A percentile compares a stretch with the other conserved stretches of the same genome.
Evolutionary conservation across 2,329 filamentous ascomycete genomes (phyloP).

Genomic region (Penicillium palitans): DNA sequence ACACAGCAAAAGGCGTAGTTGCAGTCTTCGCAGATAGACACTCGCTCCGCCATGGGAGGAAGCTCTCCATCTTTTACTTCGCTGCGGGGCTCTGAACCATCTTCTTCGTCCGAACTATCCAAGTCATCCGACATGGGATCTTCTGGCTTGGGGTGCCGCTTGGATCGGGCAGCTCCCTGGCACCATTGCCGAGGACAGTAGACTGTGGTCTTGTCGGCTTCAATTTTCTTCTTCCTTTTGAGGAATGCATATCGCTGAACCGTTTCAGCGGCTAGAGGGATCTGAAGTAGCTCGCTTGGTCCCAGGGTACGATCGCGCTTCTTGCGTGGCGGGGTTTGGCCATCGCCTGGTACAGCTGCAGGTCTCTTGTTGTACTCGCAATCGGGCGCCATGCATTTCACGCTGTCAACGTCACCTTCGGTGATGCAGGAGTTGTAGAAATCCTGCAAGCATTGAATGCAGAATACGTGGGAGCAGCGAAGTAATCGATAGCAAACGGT

Average conservation of each 20-base stretch:
- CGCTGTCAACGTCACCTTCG: conserved; percentile 75
- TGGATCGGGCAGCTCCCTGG: conserved; percentile 79
- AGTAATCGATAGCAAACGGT: conserved; percentile 75
- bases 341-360: conserved; percentile 18
- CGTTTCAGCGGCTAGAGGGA: conserved; percentile 67
- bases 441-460: conserved; percentile 78
- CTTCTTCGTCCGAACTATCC: conserved; percentile 53
- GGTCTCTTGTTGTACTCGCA: conserved; percentile 66
- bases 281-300: conserved; percentile 79
- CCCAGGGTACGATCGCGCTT: conserved; percentile 70
- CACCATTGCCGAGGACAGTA: conserved; percentile 95
- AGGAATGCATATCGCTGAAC: conserved; percentile 85
- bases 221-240: conserved; percentile 89
- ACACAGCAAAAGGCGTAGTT: conserved; percentile 80
- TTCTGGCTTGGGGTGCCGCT: conserved; percentile 69
- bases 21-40: conserved; percentile 87
- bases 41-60: conserved; percentile 60
- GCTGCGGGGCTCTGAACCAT: conserved; percentile 40
- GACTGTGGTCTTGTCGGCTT: conserved; percentile 85
- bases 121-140: conserved; percentile 60
- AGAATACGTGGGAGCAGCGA: conserved; percentile 89
- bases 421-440: conserved; percentile 87
- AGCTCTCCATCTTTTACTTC: conserved; percentile 40
- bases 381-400: conserved; percentile 76
- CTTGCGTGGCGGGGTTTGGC: conserved; percentile 47